Conservation (phyloP, 1,284 basidiomycete species). For the Thelephora terrestris region DNA sequence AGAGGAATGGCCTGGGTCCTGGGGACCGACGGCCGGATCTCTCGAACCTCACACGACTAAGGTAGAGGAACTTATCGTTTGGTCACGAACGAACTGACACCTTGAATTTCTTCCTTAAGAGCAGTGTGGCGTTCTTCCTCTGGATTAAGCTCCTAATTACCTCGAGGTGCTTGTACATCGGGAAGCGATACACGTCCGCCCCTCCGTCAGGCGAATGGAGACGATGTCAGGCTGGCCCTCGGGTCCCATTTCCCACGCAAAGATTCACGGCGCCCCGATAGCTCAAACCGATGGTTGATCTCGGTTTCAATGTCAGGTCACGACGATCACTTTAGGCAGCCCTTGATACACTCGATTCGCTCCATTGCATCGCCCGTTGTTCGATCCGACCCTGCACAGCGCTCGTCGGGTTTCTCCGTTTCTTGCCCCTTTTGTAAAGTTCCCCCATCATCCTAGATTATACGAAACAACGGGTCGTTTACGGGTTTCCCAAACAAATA, state of each 20-base stretch:
- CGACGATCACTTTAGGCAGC: too few relatives aligned
- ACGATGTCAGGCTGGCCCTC: not conserved
- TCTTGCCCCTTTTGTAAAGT: too few relatives aligned
- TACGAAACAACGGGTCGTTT: too few relatives aligned
- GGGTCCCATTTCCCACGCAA: not conserved
- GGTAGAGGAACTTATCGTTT: not conserved
- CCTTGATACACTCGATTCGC: too few relatives aligned
- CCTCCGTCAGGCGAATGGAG: not conserved
- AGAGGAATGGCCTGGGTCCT: not conserved
- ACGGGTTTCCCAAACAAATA: too few relatives aligned
- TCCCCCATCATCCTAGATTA: too few relatives aligned
- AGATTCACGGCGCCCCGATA: too few relatives aligned
- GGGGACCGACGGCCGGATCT: not conserved
- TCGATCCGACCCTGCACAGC: too few relatives aligned
- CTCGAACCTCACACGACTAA: not conserved
- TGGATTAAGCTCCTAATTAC: not conserved
- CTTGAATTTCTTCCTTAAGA: not conserved
- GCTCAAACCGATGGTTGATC: too few relatives aligned
- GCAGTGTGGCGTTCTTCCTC: not conserved
- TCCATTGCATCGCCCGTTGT: too few relatives aligned
- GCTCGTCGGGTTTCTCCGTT: too few relatives aligned
- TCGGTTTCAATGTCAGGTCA: too few relatives aligned
- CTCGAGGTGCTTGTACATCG: not conserved
- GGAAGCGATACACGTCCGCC: not conserved
- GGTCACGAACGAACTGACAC: not conserved